Evolutionary conservation across 371 early-diverging fungal species (phyloP).

Genomic region (Rhizopus delemar): DNA sequence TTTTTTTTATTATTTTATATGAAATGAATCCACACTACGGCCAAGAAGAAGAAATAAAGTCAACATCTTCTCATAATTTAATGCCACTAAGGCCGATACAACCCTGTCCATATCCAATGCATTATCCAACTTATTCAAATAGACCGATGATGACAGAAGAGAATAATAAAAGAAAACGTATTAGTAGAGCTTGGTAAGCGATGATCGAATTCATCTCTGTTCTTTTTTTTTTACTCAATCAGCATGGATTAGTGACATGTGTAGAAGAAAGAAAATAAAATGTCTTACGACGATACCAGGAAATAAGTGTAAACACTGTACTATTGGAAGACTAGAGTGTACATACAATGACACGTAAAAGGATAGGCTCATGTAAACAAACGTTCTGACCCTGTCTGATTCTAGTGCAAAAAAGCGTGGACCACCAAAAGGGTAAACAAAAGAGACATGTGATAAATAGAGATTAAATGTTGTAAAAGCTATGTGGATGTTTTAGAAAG

Average conservation of each 20-base stretch:
- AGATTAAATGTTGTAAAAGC: not conserved
- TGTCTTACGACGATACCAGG: constrained; percentile 21
- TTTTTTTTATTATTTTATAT: too few relatives aligned
- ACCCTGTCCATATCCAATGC: not conserved
- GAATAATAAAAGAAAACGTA: constrained; percentile 37
- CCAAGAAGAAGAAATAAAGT: not conserved
- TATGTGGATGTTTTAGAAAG: constrained; percentile 71
- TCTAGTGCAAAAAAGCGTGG: constrained; percentile 52
- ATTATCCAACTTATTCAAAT: not conserved
- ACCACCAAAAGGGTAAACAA: constrained; percentile 58
- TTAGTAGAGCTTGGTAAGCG: constrained; percentile 47
- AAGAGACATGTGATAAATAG: not conserved
- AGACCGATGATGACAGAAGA: not conserved
- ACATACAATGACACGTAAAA: constrained; percentile 37
- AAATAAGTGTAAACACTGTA: constrained; percentile 31
- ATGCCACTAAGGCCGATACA: not conserved
- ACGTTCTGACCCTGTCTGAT: not conserved
- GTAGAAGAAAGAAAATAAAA: constrained; percentile 38
- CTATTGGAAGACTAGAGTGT: constrained; percentile 23
- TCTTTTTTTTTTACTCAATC: not conserved
- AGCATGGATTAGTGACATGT: constrained; percentile 24
- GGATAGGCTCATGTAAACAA: not conserved
- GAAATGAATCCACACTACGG: not conserved
- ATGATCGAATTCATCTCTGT: not conserved
- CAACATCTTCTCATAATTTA: not conserved